These are phyloP conservation scores for Lepidium aucheri DNA, from an alignment of 345 rosid species.

Conservation along the genomic window DNA sequence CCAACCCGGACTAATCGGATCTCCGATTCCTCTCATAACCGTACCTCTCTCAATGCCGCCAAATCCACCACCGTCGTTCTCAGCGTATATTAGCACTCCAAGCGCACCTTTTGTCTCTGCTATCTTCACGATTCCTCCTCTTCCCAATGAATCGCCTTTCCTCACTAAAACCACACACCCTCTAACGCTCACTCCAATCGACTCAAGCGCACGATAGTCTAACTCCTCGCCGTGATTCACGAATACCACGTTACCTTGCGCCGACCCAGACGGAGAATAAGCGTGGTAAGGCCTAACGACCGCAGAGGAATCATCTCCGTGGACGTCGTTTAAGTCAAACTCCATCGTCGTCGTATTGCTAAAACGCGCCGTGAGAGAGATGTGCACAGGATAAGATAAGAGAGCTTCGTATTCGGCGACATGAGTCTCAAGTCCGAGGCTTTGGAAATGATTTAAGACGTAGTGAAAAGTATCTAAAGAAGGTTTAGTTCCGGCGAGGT, in stretches of 20 bases:
- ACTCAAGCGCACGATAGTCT: slow-evolving; percentile 58
- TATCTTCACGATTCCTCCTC: slow-evolving; percentile 52
- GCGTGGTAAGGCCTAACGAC: slow-evolving; percentile 80
- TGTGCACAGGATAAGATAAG: slow-evolving; percentile 60
- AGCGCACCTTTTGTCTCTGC: slow-evolving; percentile 69
- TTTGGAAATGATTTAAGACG: slow-evolving; percentile 55
- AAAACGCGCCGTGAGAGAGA: slow-evolving; percentile 47
- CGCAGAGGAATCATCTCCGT: not conserved
- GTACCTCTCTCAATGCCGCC: slow-evolving; percentile 90
- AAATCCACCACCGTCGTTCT: slow-evolving; percentile 40
- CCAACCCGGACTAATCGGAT: slow-evolving; percentile 93
- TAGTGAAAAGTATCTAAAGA: slow-evolving; percentile 43
- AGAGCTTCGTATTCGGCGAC: slow-evolving; percentile 44
- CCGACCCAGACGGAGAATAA: slow-evolving; percentile 81
- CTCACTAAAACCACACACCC: slow-evolving; percentile 58
- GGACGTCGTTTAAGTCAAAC: slow-evolving; percentile 36
- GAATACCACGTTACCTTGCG: slow-evolving; percentile 46
- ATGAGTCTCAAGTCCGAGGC: slow-evolving; percentile 49
- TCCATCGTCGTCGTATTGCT: slow-evolving; percentile 35
- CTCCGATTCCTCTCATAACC: slow-evolving; percentile 89
- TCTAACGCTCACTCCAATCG: slow-evolving; percentile 51
- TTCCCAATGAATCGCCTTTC: slow-evolving; percentile 50
- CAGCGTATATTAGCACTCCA: slow-evolving; percentile 67
- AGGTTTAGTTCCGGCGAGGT: slow-evolving; percentile 77
- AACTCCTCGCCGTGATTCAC: slow-evolving; percentile 66